Percentiles rank a stretch among this genome's conserved stretches.
Conservation (phyloP, 768 basidiomycete genomes). For the Mrakia gelida region DNA sequence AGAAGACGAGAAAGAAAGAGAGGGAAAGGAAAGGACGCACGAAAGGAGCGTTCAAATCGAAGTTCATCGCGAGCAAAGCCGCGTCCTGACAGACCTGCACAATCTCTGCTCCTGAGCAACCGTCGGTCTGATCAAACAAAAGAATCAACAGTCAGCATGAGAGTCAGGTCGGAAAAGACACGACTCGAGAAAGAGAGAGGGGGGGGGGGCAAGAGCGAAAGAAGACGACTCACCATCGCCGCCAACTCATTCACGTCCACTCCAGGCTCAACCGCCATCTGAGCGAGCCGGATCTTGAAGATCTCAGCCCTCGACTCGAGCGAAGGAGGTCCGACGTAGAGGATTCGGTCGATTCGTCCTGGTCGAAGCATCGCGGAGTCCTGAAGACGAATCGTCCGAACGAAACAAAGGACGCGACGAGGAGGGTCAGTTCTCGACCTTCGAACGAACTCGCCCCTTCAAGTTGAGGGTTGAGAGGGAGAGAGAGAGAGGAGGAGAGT, state of each 20-base stretch:
- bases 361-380: constrained; percentile 93
- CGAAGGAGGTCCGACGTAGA: constrained; percentile 93
- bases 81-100: constrained; percentile 92
- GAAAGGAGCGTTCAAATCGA: constrained; percentile 67
- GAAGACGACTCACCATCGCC: constrained; percentile 52
- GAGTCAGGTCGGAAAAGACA: too few relatives aligned
- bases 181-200: too few relatives aligned
- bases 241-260: constrained; percentile 68
- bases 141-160: constrained; percentile 60
- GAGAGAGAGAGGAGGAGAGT: constrained; percentile 31
- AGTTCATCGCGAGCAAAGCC: constrained; percentile 84
- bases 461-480: too few relatives aligned
- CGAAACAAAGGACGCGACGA: not conserved
- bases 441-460: not conserved
- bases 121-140: constrained; percentile 59
- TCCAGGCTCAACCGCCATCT: constrained; percentile 73
- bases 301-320: constrained; percentile 74
- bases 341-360: constrained; percentile 84
- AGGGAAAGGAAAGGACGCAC: constrained; percentile 51
- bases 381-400: constrained; percentile 54
- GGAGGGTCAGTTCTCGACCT: not conserved
- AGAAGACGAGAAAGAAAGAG: not conserved
- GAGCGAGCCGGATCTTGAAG: constrained; percentile 65
- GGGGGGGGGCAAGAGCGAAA: too few relatives aligned
- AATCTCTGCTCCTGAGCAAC: constrained; percentile 95